Base-by-base conservation (phyloP, 2,329 filamentous ascomycete genomes). In the Calonectria montana region DNA sequence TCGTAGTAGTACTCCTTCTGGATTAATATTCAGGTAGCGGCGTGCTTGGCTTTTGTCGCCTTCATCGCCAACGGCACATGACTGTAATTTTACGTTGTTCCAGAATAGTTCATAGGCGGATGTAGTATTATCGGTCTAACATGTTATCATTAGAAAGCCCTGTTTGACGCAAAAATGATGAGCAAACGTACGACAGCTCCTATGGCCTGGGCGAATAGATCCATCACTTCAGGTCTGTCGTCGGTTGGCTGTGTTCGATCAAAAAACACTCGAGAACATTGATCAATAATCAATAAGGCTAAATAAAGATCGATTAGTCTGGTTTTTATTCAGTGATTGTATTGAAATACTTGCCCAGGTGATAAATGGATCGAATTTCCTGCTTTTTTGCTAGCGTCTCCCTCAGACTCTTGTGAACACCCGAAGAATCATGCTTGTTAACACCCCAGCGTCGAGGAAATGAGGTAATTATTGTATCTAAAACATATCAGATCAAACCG, bases 371-470 rank as follows among this genome's bases (percentile, higher is more conserved):
- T 0, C 77, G 76, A 9, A 86, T 81, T 1, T 81, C 78, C 12
- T 80, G 75, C 13, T 23, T 67, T 1, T 68, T 72, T 21, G 79
- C 77, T 0, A 86, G 69, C 1, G 80, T 76, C 3, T 76, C 76
- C 0, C 85, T 80, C 31, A 86, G 83, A 0, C 82, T 81, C 43
- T 85, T 84, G 70, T 87, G 83, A 0, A 87, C 81, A 0, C 80
- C 84, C 0, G 84, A 84, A 1, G 75, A 66, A 43, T 87, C 84
- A 1, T 81, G 77, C 15, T 85, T 84, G 59, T 85, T 85, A 1
- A 80, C 76, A 0, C 86, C 85, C 67, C 85, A 88, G 3, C 84
- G 77, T n/a, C 84, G 83, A 0, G 84, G 83, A 47, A 86, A 86
- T 63, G 78, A 83, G 0, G 84, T 84, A 13, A 86, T 80, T 27